Conservation (phyloP, 2,329 filamentous ascomycete genomes). For the Neopestalotiopsis clavispora region DNA sequence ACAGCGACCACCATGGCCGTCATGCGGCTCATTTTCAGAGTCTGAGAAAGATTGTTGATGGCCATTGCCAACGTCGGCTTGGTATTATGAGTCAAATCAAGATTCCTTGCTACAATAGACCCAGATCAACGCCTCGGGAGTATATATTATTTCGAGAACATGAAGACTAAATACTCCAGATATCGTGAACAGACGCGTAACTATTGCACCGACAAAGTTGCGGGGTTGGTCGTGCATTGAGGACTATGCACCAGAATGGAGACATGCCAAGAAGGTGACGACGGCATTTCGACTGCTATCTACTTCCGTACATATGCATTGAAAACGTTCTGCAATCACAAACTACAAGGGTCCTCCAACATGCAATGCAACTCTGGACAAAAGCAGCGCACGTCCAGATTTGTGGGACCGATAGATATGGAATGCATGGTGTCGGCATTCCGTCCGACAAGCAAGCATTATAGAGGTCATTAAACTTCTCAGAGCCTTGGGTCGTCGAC, state of each 20-base stretch:
- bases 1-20: constrained; percentile 11
- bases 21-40: constrained; percentile 7
- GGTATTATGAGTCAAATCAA: not conserved
- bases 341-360: not conserved
- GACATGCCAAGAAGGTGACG: not conserved
- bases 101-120: not conserved
- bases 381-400: not conserved
- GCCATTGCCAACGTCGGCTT: not conserved
- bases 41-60: not conserved
- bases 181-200: not conserved
- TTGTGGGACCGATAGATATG: not conserved
- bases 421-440: not conserved
- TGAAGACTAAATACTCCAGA: not conserved
- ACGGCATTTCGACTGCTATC: not conserved
- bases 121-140: too few relatives aligned
- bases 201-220: not conserved
- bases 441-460: too few relatives aligned
- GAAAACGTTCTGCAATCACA: not conserved
- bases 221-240: not conserved
- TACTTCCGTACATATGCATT: not conserved
- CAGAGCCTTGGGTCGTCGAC: too few relatives aligned
- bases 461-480: too few relatives aligned
- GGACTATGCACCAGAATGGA: not conserved
- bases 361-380: not conserved
- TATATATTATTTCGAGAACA: too few relatives aligned